Evolutionary conservation across 2,329 filamentous ascomycete genomes (phyloP).

Genomic region (Xylogone sp.): DNA sequence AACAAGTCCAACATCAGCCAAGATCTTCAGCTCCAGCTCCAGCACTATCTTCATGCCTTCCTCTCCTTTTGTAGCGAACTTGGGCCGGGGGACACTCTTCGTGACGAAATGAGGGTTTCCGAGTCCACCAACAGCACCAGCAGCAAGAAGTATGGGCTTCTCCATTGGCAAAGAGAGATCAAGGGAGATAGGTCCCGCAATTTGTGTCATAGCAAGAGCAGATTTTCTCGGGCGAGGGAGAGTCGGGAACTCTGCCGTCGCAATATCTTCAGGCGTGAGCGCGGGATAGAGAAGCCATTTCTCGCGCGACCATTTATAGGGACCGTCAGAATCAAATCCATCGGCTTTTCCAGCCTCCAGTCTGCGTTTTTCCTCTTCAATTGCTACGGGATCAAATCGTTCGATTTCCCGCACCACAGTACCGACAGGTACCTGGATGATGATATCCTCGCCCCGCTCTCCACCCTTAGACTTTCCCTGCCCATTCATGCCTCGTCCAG

Average conservation of each 20-base stretch:
- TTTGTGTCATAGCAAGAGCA: constrained; percentile 55
- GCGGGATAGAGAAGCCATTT: constrained; percentile 89
- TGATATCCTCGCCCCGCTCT: constrained; percentile 77
- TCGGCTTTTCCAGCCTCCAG: constrained; percentile 36
- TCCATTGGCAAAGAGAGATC: constrained; percentile 76
- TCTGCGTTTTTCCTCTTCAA: constrained; percentile 51
- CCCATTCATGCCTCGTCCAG: constrained; percentile 72
- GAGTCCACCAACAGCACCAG: constrained; percentile 82
- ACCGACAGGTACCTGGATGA: constrained; percentile 88
- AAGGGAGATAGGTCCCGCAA: constrained; percentile 66
- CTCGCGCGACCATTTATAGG: constrained; percentile 46
- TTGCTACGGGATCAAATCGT: constrained; percentile 70
- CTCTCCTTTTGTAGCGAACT: constrained; percentile 87
- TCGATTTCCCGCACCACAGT: constrained; percentile 84
- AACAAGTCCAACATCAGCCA: constrained; percentile 92
- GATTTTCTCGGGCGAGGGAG: constrained; percentile 53
- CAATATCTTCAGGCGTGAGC: constrained; percentile 66
- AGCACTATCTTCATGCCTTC: constrained; percentile 73
- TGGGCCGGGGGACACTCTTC: constrained; percentile 68
- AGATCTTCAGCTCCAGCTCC: constrained; percentile 87
- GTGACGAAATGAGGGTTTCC: constrained; percentile 93
- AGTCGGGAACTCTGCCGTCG: constrained; percentile 52
- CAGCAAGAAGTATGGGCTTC: constrained; percentile 77
- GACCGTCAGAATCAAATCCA: constrained; percentile 21
- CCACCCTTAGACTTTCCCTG: constrained; percentile 72